These are phyloP conservation scores for Rhodomyrtus tomentosa DNA, from an alignment of 345 rosid species.

Conservation along the genomic window DNA sequence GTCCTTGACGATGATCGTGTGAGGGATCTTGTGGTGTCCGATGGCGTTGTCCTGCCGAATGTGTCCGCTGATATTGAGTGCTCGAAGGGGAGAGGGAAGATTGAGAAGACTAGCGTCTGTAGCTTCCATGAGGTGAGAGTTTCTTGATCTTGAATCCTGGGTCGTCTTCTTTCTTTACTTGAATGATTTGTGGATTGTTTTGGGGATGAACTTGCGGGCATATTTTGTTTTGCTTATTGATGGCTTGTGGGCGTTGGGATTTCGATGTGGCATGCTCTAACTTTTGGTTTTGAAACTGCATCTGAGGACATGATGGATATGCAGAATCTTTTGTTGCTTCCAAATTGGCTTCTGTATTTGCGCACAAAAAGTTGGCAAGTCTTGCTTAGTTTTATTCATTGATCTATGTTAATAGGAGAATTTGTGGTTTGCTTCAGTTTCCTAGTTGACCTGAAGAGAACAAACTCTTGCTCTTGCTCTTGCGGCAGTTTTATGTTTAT, in stretches of 20 bases:
- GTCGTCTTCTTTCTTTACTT: neutral
- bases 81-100: constrained; percentile 22
- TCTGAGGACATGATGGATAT: neutral
- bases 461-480: neutral
- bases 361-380: neutral
- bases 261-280: neutral
- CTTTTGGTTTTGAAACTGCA: neutral
- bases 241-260: constrained; percentile 1
- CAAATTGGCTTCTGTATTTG: neutral
- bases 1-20: constrained; percentile 49
- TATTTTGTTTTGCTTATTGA: neutral
- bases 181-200: neutral
- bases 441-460: neutral
- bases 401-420: neutral
- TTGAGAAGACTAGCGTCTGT: constrained; percentile 49
- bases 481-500: neutral
- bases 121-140: constrained; percentile 62
- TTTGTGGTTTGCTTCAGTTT: neutral
- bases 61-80: constrained; percentile 63
- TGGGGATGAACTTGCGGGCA: neutral
- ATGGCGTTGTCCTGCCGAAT: constrained; percentile 36
- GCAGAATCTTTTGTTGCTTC: neutral
- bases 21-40: constrained; percentile 47
- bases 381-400: neutral
- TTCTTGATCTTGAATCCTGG: constrained; percentile 1